Evolutionary conservation across 768 basidiomycete genomes (phyloP).

Genomic region (Sarcodon sp.): DNA sequence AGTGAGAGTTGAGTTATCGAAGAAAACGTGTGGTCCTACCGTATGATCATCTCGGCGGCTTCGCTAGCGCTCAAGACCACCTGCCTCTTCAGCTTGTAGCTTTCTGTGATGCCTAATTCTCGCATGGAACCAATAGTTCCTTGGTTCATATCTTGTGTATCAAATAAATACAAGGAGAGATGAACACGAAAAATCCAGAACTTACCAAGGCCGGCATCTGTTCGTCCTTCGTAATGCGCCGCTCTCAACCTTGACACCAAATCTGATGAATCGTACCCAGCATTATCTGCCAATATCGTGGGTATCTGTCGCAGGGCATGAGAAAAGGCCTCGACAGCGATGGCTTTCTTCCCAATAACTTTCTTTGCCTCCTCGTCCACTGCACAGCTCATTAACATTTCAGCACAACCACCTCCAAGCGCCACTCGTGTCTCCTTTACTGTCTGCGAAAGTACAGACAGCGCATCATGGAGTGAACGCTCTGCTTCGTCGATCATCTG

Average conservation of each 20-base stretch:
- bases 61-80: conserved; percentile 92
- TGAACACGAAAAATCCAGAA: conserved; percentile 2
- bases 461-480: conserved; percentile 92
- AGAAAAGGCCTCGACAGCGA: conserved; percentile 88
- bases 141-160: conserved; percentile 66
- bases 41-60: conserved; percentile 96
- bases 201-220: conserved; percentile 82
- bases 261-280: conserved; percentile 95
- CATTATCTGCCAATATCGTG: conserved; percentile 93
- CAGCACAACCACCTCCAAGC: conserved; percentile 93
- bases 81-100: conserved; percentile 94
- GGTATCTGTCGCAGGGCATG: conserved; percentile 90
- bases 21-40: conserved; percentile 31
- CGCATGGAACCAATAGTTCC: conserved; percentile 84
- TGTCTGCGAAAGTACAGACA: conserved; percentile 94
- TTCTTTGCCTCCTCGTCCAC: conserved; percentile 81
- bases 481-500: conserved; percentile 99
- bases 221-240: conserved; percentile 83
- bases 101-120: conserved; percentile 84
- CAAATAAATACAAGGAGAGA: not conserved
- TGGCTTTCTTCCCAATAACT: conserved; percentile 88
- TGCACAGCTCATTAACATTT: conserved; percentile 95
- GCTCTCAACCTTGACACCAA: conserved; percentile 82
- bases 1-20: conserved; percentile 1
- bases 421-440: conserved; percentile 93